phyloP scores from a whole-genome alignment of 2,329 filamentous ascomycete genomes.

The Phyllosticta capitalensis region DNA sequence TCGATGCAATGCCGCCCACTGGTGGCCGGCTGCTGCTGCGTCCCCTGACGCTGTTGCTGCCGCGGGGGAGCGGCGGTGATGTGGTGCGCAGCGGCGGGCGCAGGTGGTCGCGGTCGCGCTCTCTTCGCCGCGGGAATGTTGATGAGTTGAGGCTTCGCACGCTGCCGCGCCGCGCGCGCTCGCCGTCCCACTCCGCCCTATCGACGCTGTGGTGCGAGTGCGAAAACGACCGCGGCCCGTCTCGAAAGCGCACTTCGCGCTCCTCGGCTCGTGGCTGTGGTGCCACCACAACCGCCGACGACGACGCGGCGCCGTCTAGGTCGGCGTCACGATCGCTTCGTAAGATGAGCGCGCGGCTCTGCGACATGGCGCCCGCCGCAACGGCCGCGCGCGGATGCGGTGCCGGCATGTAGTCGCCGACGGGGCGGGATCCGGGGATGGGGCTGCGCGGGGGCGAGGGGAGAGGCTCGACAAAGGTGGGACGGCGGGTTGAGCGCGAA shows the following conservation, averaged over 20 bases:
- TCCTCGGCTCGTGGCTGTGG: neutral
- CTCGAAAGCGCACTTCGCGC: neutral
- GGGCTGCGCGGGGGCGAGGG: neutral
- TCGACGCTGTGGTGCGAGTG: neutral
- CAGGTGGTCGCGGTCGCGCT: neutral
- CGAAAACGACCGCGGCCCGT: neutral
- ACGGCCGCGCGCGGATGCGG: neutral
- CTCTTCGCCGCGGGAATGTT: neutral
- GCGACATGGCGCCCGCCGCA: neutral
- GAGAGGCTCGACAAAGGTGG: neutral
- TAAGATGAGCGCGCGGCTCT: neutral
- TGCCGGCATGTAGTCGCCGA: neutral
- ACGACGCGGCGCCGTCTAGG: neutral
- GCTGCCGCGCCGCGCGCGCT: neutral
- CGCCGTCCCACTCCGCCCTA: neutral
- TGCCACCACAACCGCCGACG: too few relatives aligned
- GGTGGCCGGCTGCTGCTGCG: slow-evolving; percentile 1
- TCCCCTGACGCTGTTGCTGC: neutral
- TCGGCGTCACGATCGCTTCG: neutral
- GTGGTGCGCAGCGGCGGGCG: neutral
- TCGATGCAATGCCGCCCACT: slow-evolving; percentile 5
- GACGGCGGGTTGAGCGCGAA: neutral
- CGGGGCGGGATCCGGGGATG: neutral
- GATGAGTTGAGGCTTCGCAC: neutral
- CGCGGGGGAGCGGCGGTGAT: neutral